Evolutionary conservation across 768 basidiomycete genomes (phyloP), one percentile per base, ranked within the genome.

Genomic region (Leccinum variicolor): DNA sequence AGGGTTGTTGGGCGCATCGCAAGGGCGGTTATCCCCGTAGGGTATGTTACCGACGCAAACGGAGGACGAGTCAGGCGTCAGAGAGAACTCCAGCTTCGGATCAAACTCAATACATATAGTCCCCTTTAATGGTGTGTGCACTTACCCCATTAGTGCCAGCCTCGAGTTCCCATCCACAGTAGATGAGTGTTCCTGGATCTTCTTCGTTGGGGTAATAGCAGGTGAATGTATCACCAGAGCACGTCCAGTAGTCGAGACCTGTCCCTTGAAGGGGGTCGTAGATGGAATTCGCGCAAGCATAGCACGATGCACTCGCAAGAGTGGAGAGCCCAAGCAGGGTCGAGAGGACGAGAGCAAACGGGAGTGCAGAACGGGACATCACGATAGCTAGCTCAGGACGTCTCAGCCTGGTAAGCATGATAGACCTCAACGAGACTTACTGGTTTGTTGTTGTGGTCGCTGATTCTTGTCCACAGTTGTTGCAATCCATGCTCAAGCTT

Each of bases 141-240:
- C 55, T 29, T 11, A 55, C 55, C 6, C 9, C 14, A 31, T 39
- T 19, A 41, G 17, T 29, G 15, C 19, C 25, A 13, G 36, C 15
- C 17, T 0, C 36, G 9, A 41, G 39, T n/a, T 41, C 43, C 25
- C 47, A 60, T n/a, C 41, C 31, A n/a, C 59, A 60, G 7, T 41
- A 48, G 13, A 28, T 60, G 57, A 60, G 54, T 5, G 59, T 61
- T 13, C 58, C 58, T 9, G 58, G 58, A 29, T 61, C 49, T 31
- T 61, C 49, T 33, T 54, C 57, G 1, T 50, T 60, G 8, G 58
- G 58, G 29, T 61, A 61, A 36, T 60, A 61, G 17, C 59, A 60
- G 8, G 52, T 60, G 26, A 61, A 46, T 17, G 41, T 34, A 19
- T 45, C 17, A 31, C 43, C 60, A 2, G 58, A 54, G 25, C 58